These are phyloP conservation scores for Lasiosphaeria hispida DNA, from an alignment of 495 filamentous ascomycete genomes.

Conservation along the genomic window DNA sequence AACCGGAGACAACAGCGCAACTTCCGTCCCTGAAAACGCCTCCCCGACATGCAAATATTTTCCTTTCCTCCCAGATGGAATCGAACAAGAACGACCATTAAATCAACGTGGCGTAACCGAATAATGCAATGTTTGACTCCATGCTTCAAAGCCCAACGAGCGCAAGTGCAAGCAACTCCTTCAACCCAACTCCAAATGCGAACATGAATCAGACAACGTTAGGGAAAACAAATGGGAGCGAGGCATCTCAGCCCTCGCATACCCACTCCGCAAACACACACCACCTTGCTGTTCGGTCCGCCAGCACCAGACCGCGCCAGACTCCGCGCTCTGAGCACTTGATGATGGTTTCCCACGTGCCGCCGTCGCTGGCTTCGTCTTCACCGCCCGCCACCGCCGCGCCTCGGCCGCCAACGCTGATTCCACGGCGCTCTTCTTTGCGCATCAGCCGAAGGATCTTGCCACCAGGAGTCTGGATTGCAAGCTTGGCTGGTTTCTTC, in stretches of 20 bases:
- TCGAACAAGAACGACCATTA: constrained; percentile 8
- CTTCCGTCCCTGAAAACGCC: constrained; percentile 1
- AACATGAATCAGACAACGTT: background rate
- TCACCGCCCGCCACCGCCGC: constrained; percentile 43
- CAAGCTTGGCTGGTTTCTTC: constrained; percentile 90
- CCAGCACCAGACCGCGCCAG: constrained; percentile 91
- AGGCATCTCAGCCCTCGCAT: constrained; percentile 35
- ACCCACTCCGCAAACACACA: constrained; percentile 99
- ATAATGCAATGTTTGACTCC: background rate
- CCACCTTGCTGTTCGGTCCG: constrained; percentile 93
- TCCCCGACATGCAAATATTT: constrained; percentile 6
- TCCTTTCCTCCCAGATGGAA: background rate
- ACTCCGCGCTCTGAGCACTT: constrained; percentile 89
- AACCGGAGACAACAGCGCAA: constrained; percentile 1
- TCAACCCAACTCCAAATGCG: constrained; percentile 4
- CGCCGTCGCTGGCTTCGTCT: constrained; percentile 67
- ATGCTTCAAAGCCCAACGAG: background rate
- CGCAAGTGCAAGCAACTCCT: constrained; percentile 5
- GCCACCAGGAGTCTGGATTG: constrained; percentile 91
- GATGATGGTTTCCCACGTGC: constrained; percentile 95
- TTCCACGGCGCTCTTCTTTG: constrained; percentile 70
- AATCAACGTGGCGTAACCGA: background rate
- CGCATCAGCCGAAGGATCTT: constrained; percentile 89
- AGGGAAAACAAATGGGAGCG: background rate
- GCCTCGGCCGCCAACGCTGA: constrained; percentile 33